Evolutionary conservation across 2,329 filamentous ascomycete genomes (phyloP), one percentile per base, ranked within the genome.

Genomic region (Fusarium sp.): DNA sequence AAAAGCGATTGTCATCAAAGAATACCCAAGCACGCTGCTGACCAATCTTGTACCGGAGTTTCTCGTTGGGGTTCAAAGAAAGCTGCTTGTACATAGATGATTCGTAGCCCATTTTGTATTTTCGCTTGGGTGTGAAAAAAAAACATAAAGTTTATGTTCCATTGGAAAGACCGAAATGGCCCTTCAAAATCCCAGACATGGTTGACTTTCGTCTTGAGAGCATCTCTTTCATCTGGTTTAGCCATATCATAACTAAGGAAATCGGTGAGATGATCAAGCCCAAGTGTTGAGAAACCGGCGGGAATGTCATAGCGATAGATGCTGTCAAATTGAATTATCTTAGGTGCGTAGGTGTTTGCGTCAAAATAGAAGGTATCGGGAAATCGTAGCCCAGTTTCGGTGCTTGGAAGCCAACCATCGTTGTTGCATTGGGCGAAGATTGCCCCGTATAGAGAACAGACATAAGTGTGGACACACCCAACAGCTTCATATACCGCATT

Each of bases 351-450:
- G 2, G 5, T 1, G 3, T 50, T 13, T 7, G 28, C 44, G 1
- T 62, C 11, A 43, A 69, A 17, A 28, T 65, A 65, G 14, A 68
- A 19, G 14, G 26, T 53, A 34, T 68, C 53, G 13, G 62, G 62
- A 15, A 22, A 64, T 31, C 67, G 31, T 10, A 57, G 17, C n/a
- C 46, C 22, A 2, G 11, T 50, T 21, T 22, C 8, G 5, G 28
- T n/a, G 3, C 54, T 13, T 36, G 47, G 21, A 3, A 70, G 51
- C 36, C 42, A 47, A 8, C 33, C 24, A 38, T 43, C 0, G 7
- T 51, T 34, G 31, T 51, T 34, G 31, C 65, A 71, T 11, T 67
- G 62, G 0, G 44, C 57, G 3, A 64, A 57, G 5, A 72, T 57
- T 2, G 68, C 61, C 17, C 55, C 56, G 33, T 69, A 64, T 10